Evolutionary conservation across 75 land plant genomes (phyloP), one percentile per base, ranked within the genome.

Genomic region (Sequoia sempervirens): DNA sequence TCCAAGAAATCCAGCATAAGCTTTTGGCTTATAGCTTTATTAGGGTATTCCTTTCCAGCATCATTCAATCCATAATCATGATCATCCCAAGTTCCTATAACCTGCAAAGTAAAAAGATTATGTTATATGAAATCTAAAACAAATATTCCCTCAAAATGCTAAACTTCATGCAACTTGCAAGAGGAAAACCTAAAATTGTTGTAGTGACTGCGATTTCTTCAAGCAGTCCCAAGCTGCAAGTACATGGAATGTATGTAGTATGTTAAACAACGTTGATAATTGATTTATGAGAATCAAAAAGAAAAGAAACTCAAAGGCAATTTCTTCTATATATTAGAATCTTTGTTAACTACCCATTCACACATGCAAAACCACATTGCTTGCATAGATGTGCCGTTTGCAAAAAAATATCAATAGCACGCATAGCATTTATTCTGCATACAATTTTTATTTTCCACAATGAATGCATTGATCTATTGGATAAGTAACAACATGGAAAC

Each of bases 41-140:
- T 83, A 52, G 38, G n/a, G 84, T 88, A 89, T 84, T 96, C 98
- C 81, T 94, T 94, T 64, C 98, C 98, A 26, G 98, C 95, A 87
- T 96, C 95, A 89, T 96, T 92, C 75, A 96, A 84, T 41, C 98
- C 98, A 87, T 91, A 96, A 82, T 96, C 98, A 91, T 96, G 98
- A 85, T 96, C 98, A 89, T 96, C 98, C 96, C 96, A 96, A 56
- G 96, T 94, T 30, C 98, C 98, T 76, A 96, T 87, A 13, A 96
- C 85, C 98, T 95, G 85, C 66, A 84, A 85, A 12, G 78, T 34
- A 26, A 15, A 43, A 47, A 23, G 10, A 78, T 45, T 45, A 78
- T 43, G n/a, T 43, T 43, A 43, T 43, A 82, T 81, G 46, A 82
- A 83, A 18, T 30, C n/a, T 76, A 41, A 76, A 15, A 26, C 2